Evolutionary conservation across 202 grass and related monocot species (phyloP).

Genomic region (Brachypodium distachyon): DNA sequence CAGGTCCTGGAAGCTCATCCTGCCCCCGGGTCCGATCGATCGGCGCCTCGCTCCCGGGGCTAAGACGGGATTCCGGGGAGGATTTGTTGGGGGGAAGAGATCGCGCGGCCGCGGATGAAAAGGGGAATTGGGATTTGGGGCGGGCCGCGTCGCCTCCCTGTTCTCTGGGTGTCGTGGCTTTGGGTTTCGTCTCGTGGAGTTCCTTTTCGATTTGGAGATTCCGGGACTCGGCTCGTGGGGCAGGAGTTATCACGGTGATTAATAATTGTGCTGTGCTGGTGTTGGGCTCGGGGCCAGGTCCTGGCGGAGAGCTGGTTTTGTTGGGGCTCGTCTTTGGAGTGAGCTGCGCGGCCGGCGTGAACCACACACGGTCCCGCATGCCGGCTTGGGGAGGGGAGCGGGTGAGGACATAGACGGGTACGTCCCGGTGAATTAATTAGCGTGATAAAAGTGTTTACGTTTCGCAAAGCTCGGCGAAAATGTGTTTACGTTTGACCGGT

Average conservation of each 20-base stretch:
- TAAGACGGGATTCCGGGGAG: not conserved
- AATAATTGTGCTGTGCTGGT: not conserved
- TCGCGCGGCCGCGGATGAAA: conserved; percentile 12
- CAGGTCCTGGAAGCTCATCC: conserved; percentile 96
- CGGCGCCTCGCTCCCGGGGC: not conserved
- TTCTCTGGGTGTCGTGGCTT: not conserved
- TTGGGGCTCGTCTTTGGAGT: not conserved
- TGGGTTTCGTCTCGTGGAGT: not conserved
- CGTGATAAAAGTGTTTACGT: not conserved
- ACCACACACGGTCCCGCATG: conserved; percentile 1
- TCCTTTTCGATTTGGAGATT: conserved; percentile 8
- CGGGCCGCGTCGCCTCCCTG: not conserved
- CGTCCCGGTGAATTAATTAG: not conserved
- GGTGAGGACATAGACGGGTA: not conserved
- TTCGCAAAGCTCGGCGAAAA: not conserved
- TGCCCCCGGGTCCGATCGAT: not conserved
- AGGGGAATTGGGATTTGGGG: not conserved
- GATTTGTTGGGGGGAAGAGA: not conserved
- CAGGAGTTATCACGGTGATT: not conserved
- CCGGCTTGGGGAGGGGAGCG: not conserved
- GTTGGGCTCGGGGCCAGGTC: not conserved
- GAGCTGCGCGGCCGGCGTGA: not conserved
- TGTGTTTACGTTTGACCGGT: no score
- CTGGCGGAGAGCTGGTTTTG: not conserved
- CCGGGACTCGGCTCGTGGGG: conserved; percentile 25